Base-by-base conservation (phyloP, 169 alveolate genomes). In the Plasmodium vivax region DNA sequence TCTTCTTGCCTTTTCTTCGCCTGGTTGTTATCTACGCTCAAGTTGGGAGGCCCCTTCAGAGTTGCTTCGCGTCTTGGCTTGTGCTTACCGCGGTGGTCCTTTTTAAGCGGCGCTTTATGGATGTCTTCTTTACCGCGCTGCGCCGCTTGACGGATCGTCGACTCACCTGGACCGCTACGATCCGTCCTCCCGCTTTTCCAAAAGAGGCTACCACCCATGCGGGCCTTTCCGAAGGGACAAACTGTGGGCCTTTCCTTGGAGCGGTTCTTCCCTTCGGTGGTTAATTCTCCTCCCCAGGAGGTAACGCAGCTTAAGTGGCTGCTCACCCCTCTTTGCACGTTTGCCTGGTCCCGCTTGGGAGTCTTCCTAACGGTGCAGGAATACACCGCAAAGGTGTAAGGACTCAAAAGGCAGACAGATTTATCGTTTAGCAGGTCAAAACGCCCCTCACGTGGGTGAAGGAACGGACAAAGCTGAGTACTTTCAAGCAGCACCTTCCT, bases 371-470 rank as follows among this genome's bases (percentile, higher is more conserved):
- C 71, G 10, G 23, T 1, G 79, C 34, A 84, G 6, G 93, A 51
- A 77, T 87, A 87, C 71, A 87, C 71, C n/a, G 81, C 71, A 36
- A 87, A 75, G 5, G 75, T 27, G 45, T 75, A 87, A 3, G 74
- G 51, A 38, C 77, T 36, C 30, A 87, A 16, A 54, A 87, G 72
- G 6, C 54, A 30, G 6, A 87, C 34, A 45, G 58, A 36, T 87
- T 77, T 56, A 30, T 54, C 68, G 23, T 45, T 30, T n/a, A 56
- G 30, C 8, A 87, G 56, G 19, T 43, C 34, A 77, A 87, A 71
- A 6, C 68, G 23, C 19, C 12, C 85, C 19, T 73, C 82, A 74
- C 81, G 62, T 34, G 58, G 58, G n/a, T 51, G 68, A 23, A 41
- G 68, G 19, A 77, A 87, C 10, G 80, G 82, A 54, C 68, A 87